Percentiles rank a stretch among this genome's conserved stretches.
Evolutionary conservation across 192 early-diverging fungal genomes (phyloP).

Genomic region (Entomortierella parvispora): DNA sequence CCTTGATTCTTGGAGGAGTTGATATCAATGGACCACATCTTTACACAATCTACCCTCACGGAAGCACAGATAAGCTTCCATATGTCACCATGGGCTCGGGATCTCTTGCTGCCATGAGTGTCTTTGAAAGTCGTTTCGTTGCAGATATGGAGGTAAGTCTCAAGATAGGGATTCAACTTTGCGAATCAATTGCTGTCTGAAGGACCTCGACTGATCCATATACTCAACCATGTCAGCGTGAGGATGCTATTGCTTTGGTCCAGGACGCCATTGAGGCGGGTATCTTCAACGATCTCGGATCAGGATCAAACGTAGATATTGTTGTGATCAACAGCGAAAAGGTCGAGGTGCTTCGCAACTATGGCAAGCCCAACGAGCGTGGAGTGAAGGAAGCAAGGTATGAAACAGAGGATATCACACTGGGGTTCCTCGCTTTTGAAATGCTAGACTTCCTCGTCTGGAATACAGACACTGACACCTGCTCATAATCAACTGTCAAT

Average conservation of each 20-base stretch:
- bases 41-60: constrained; percentile 93
- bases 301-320: constrained; percentile 96
- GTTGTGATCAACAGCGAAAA: constrained; percentile 89
- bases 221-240: constrained; percentile 65
- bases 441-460: not conserved
- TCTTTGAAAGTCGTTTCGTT: constrained; percentile 92
- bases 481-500: not conserved
- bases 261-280: constrained; percentile 95
- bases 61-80: constrained; percentile 95
- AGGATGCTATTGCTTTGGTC: constrained; percentile 91
- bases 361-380: constrained; percentile 89
- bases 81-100: constrained; percentile 97
- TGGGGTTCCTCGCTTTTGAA: not conserved
- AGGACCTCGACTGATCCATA: too few relatives aligned
- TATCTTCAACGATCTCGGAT: constrained; percentile 99
- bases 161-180: too few relatives aligned
- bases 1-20: constrained; percentile 92
- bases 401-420: constrained; percentile 49
- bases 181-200: too few relatives aligned
- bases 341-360: constrained; percentile 88
- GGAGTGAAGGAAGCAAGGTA: constrained; percentile 88
- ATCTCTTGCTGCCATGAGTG: constrained; percentile 94
- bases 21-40: constrained; percentile 92
- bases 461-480: not conserved
- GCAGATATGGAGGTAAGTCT: constrained; percentile 74